These are phyloP conservation scores for Hortiboletus campestris DNA, from an alignment of 768 basidiomycete species.

Conservation along the genomic window DNA sequence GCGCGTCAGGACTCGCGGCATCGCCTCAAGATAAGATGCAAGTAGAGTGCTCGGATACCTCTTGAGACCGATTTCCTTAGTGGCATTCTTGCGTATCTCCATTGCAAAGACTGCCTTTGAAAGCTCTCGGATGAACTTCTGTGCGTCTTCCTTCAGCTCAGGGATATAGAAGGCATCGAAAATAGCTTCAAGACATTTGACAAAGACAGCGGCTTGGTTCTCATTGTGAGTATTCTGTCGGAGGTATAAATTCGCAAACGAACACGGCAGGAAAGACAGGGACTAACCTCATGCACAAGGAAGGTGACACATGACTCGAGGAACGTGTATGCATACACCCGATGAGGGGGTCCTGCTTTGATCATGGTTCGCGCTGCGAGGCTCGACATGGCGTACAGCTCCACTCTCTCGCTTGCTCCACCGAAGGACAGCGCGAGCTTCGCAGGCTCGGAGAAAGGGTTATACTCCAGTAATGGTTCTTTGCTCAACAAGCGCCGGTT, in stretches of 20 bases:
- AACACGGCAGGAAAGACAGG: background rate
- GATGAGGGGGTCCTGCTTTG: constrained; percentile 42
- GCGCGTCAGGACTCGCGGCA: constrained; percentile 73
- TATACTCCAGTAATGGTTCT: constrained; percentile 73
- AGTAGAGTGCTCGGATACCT: constrained; percentile 58
- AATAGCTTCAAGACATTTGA: constrained; percentile 67
- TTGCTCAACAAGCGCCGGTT: constrained; percentile 85
- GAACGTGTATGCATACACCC: constrained; percentile 60
- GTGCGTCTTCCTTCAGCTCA: constrained; percentile 69
- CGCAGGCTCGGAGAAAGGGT: constrained; percentile 66
- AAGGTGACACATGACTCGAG: constrained; percentile 71
- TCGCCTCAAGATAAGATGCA: constrained; percentile 73
- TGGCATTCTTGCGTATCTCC: constrained; percentile 64
- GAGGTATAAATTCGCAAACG: constrained; percentile 5
- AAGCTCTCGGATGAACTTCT: constrained; percentile 65
- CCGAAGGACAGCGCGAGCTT: constrained; percentile 73
- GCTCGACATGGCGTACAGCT: constrained; percentile 60
- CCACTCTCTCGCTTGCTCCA: constrained; percentile 59
- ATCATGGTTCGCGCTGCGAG: constrained; percentile 65
- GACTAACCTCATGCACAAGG: constrained; percentile 72
- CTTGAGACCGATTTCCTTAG: constrained; percentile 51
- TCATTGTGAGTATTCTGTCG: constrained; percentile 66
- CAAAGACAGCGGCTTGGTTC: constrained; percentile 73
- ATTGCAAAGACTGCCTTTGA: constrained; percentile 68
- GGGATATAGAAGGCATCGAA: constrained; percentile 72